Percentiles rank a stretch among this genome's conserved stretches.
Evolutionary conservation across 208 protist species (phyloP).

Genomic region (Trypanosoma platydactyli): DNA sequence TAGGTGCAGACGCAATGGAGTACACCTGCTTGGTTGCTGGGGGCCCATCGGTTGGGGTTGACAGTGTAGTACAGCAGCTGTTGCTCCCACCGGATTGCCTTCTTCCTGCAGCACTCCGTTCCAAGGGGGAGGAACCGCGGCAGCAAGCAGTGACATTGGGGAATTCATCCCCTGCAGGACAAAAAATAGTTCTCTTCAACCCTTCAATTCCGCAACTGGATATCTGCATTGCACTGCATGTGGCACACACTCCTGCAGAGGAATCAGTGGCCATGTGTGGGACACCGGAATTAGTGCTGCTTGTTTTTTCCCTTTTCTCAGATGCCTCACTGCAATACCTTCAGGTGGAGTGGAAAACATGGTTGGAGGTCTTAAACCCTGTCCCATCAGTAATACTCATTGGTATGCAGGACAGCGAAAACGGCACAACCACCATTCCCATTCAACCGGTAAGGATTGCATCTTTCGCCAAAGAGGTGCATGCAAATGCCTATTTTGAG

Average conservation of each 20-base stretch:
- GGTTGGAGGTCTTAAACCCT: background rate
- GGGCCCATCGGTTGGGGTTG: conserved; percentile 39
- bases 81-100: conserved; percentile 18
- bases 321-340: background rate
- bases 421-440: background rate
- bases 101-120: conserved; percentile 14
- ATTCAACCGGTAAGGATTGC: conserved; percentile 32
- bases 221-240: conserved; percentile 40
- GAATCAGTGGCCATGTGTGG: background rate
- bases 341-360: conserved; percentile 1
- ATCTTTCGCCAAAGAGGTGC: conserved; percentile 32
- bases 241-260: conserved; percentile 4
- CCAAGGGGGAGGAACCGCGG: background rate
- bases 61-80: conserved; percentile 39
- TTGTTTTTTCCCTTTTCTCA: conserved; percentile 8
- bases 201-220: conserved; percentile 53
- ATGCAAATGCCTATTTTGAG: conserved; percentile 49
- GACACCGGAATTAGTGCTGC: background rate
- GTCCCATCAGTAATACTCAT: conserved; percentile 13
- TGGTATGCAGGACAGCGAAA: background rate
- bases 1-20: conserved; percentile 38
- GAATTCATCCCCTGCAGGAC: conserved; percentile 1
- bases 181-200: conserved; percentile 36
- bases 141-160: background rate
- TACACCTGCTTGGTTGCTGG: conserved; percentile 53